phyloP scores from a whole-genome alignment of 306 rosid genomes.

The Lathyrus tuberosus region DNA sequence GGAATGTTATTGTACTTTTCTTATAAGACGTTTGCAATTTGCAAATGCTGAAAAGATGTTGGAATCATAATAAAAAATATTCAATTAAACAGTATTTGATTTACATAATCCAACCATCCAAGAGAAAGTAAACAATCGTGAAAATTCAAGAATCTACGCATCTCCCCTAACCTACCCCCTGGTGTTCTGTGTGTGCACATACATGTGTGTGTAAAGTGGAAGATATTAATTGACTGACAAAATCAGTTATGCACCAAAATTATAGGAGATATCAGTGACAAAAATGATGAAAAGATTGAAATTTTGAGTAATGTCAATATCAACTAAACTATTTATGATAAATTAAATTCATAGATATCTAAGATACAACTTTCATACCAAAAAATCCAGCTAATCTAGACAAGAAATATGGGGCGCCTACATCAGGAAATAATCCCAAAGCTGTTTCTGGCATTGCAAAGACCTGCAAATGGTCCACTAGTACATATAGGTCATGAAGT shows the following conservation, averaged over 20 bases:
- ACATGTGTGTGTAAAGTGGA: not conserved
- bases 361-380: conserved; percentile 58
- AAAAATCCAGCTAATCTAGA: conserved; percentile 92
- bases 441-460: conserved; percentile 99
- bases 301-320: conserved; percentile 16
- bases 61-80: not conserved
- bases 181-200: not conserved
- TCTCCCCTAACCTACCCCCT: not conserved
- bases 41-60: conserved; percentile 30
- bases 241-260: conserved; percentile 8
- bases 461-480: conserved; percentile 59
- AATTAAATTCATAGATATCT: conserved; percentile 30
- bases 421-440: conserved; percentile 94
- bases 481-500: conserved; percentile 27
- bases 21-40: conserved; percentile 22
- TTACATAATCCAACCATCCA: conserved; percentile 27
- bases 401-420: conserved; percentile 86
- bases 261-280: conserved; percentile 17
- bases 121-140: conserved; percentile 14
- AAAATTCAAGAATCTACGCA: conserved; percentile 20
- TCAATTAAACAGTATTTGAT: conserved; percentile 19
- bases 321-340: conserved; percentile 7
- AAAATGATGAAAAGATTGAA: conserved; percentile 19
- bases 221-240: conserved; percentile 11
- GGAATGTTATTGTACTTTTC: conserved; percentile 6